Conservation (phyloP, 2,329 filamentous ascomycete genomes). For the Penicillium glabrum region DNA sequence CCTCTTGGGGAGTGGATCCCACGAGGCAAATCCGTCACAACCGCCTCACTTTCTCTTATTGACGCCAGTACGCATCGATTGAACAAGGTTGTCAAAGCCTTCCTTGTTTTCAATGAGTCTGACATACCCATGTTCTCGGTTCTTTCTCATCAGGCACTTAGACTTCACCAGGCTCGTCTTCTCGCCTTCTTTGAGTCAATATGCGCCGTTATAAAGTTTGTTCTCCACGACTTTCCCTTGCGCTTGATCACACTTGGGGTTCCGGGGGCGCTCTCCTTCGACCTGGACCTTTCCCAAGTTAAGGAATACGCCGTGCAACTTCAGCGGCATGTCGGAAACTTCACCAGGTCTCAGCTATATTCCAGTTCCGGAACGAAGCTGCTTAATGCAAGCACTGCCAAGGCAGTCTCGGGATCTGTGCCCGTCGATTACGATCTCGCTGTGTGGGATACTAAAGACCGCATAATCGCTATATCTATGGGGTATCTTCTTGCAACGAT, state of each 20-base stretch:
- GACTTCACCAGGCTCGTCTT: conserved; percentile 59
- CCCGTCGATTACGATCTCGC: conserved; percentile 60
- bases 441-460: conserved; percentile 68
- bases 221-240: conserved; percentile 40
- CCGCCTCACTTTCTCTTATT: conserved; percentile 43
- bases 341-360: conserved; percentile 21
- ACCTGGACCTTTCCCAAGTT: conserved; percentile 18
- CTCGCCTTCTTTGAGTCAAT: conserved; percentile 41
- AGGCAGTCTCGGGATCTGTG: conserved; percentile 17
- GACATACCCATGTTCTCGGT: conserved; percentile 77
- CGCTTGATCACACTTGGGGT: conserved; percentile 30
- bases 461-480: conserved; percentile 70
- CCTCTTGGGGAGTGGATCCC: conserved; percentile 38
- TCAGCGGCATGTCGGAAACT: conserved; percentile 22
- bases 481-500: conserved; percentile 79
- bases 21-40: conserved; percentile 37
- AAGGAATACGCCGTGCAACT: conserved; percentile 11
- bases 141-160: conserved; percentile 69
- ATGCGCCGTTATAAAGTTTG: conserved; percentile 43
- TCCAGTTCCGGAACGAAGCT: conserved; percentile 29
- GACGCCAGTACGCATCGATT: conserved; percentile 43
- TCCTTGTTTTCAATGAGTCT: conserved; percentile 48
- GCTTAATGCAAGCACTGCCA: conserved; percentile 24
- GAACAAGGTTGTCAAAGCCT: conserved; percentile 37
- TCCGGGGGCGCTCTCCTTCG: conserved; percentile 21